phyloP scores from a whole-genome alignment of 106 monocot species.

The Triglochin maritima region DNA sequence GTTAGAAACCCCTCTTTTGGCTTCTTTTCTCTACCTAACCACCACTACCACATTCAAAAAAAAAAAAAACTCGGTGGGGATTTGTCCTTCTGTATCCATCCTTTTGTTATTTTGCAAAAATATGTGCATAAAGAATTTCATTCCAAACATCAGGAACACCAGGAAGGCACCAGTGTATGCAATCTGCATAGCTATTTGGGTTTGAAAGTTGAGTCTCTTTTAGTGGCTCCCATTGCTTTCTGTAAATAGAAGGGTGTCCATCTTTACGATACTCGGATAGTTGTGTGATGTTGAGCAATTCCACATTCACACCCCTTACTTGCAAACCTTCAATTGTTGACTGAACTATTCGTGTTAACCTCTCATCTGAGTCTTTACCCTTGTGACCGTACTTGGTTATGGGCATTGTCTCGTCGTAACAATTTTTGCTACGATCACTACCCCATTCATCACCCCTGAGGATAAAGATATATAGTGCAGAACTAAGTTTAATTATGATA shows the following conservation, averaged over 20 bases:
- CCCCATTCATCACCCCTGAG: slow-evolving; percentile 12
- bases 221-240: slow-evolving; percentile 33
- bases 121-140: slow-evolving; percentile 32
- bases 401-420: slow-evolving; percentile 52
- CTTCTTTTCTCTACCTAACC: too few relatives aligned
- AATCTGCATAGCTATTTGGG: slow-evolving; percentile 49
- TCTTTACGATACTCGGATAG: slow-evolving; percentile 72
- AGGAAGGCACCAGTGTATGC: slow-evolving; percentile 64
- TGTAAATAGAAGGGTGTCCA: slow-evolving; percentile 61
- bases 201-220: slow-evolving; percentile 33
- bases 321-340: background rate
- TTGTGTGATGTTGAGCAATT: slow-evolving; percentile 54
- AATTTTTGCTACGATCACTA: slow-evolving; percentile 22
- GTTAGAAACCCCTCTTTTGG: too few relatives aligned
- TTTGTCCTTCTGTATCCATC: too few relatives aligned
- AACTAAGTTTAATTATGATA: too few relatives aligned
- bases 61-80: too few relatives aligned
- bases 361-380: slow-evolving; percentile 38
- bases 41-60: too few relatives aligned
- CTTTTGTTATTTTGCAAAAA: slow-evolving; percentile 1
- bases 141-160: slow-evolving; percentile 68
- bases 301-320: slow-evolving; percentile 11
- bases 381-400: slow-evolving; percentile 33
- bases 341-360: slow-evolving; percentile 13
- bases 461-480: background rate